Base-by-base conservation (phyloP, 106 monocot genomes). In the Chionographis japonica region DNA sequence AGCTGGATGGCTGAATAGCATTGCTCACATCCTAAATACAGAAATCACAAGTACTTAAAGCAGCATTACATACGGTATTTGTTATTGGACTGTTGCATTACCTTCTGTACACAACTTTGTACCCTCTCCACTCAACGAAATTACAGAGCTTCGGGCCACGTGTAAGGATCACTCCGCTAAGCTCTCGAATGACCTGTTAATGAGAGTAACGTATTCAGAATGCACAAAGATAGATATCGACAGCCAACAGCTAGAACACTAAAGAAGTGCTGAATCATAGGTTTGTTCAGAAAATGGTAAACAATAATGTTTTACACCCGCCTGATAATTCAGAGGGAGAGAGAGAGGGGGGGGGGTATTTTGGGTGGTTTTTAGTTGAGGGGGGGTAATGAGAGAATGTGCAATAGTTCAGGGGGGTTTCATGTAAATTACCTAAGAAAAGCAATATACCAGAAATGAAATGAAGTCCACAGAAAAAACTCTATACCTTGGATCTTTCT, bases 71-170 rank as follows among this genome's bases (percentile, higher is more conserved):
- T 13, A 15, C 37, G 54, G 40, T 37, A 11, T 9, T 8, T 71
- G 40, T 16, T 43, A 50, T 4, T 40, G 9, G 69, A 51, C 1
- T 38, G 49, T 64, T 42, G 27, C 3, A 46, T 12, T 79, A 98
- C 97, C 97, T 87, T 79, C 85, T 73, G 52, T 98, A 98, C 18
- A 92, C 97, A 73, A 90, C 97, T 73, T 89, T 98, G 67, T 80
- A 83, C 37, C 89, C 97, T 83, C 82, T 92, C 89, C 92, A 98
- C 62, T 98, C 89, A 58, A 98, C 81, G 83, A 98, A 87, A 66
- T 98, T 98, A 66, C 89, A 90, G 50, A 98, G 87, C 72, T 92
- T 92, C 54, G 97, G 92, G 9, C 76, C 97, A 53, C 97, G 72
- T 69, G 89, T 42, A 2, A 98, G 83, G 81, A 98, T 85, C 40